Percentiles rank a stretch among this genome's conserved stretches.
These are phyloP conservation scores for Hanseniaspora pseudoguilliermondii DNA, from an alignment of 805 yeast species.

Conservation along the genomic window DNA sequence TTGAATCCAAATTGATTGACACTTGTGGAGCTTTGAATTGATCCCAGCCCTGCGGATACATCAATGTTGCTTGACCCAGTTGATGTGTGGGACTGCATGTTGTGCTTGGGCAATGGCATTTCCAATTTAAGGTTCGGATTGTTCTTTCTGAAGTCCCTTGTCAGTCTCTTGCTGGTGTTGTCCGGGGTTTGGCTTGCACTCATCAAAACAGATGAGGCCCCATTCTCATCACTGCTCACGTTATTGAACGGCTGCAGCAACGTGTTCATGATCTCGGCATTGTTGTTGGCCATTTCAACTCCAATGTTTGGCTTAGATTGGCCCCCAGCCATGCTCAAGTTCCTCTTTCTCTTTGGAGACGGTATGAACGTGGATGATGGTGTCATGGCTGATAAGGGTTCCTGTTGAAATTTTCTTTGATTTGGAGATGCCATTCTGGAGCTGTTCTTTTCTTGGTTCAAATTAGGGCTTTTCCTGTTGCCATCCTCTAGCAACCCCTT, in stretches of 20 bases:
- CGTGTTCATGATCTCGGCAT: slow-evolving; percentile 17
- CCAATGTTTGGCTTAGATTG: not conserved
- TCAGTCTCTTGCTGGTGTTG: slow-evolving; percentile 18
- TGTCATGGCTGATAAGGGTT: slow-evolving; percentile 25
- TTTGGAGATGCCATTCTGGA: slow-evolving; percentile 39
- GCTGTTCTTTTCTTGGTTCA: not conserved
- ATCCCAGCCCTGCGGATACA: not conserved
- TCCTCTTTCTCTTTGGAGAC: slow-evolving; percentile 23
- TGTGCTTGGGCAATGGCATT: slow-evolving; percentile 58
- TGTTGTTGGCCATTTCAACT: not conserved
- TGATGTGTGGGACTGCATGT: slow-evolving; percentile 20
- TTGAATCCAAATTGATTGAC: slow-evolving; percentile 60
- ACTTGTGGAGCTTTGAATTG: slow-evolving; percentile 18
- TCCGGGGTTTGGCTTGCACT: not conserved
- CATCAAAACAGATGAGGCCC: not conserved
- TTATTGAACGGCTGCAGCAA: slow-evolving; percentile 9
- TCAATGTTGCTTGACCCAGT: slow-evolving; percentile 19
- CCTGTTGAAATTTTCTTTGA: slow-evolving; percentile 19
- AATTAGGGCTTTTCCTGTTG: not conserved
- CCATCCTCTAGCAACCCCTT: not conserved
- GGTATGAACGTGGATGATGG: slow-evolving; percentile 18
- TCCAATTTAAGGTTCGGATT: slow-evolving; percentile 52
- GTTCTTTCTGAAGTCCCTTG: slow-evolving; percentile 30
- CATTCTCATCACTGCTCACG: not conserved
- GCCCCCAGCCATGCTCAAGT: slow-evolving; percentile 11